phyloP scores from a whole-genome alignment of 2,329 filamentous ascomycete genomes.

The Lasiodiplodia citricola region DNA sequence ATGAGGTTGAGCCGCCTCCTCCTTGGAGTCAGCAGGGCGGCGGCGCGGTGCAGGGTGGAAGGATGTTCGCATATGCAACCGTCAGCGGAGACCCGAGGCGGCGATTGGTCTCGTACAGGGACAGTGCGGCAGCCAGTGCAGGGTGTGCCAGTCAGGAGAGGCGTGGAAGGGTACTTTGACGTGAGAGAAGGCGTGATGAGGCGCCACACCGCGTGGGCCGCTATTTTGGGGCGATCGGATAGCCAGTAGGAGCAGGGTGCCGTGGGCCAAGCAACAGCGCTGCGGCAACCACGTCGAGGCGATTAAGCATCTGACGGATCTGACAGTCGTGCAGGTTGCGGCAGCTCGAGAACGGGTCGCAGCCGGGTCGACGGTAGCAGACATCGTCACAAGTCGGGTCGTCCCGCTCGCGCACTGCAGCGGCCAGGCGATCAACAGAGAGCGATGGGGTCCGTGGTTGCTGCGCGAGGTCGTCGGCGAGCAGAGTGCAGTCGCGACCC shows the following conservation, averaged over 20 bases:
- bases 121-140: not conserved
- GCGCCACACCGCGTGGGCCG: not conserved
- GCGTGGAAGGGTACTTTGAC: not conserved
- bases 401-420: conserved; percentile 9
- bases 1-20: conserved; percentile 12
- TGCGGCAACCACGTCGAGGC: not conserved
- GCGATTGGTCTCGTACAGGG: conserved; percentile 2
- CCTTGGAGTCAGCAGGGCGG: not conserved
- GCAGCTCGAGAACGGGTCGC: not conserved
- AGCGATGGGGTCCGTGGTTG: not conserved
- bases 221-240: conserved; percentile 10
- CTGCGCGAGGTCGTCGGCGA: not conserved
- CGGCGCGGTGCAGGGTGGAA: conserved; percentile 4
- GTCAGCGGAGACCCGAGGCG: conserved; percentile 21
- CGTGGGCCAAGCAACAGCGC: not conserved
- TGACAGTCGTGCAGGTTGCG: not conserved
- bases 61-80: conserved; percentile 1
- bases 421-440: not conserved
- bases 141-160: not conserved
- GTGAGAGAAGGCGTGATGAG: conserved; percentile 11
- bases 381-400: conserved; percentile 7
- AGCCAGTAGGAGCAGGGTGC: not conserved
- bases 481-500: not conserved
- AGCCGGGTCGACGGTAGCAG: not conserved
- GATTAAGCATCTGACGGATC: conserved; percentile 20